Conservation (phyloP, 73 alveolate genomes). For the Effrenium voratum region DNA sequence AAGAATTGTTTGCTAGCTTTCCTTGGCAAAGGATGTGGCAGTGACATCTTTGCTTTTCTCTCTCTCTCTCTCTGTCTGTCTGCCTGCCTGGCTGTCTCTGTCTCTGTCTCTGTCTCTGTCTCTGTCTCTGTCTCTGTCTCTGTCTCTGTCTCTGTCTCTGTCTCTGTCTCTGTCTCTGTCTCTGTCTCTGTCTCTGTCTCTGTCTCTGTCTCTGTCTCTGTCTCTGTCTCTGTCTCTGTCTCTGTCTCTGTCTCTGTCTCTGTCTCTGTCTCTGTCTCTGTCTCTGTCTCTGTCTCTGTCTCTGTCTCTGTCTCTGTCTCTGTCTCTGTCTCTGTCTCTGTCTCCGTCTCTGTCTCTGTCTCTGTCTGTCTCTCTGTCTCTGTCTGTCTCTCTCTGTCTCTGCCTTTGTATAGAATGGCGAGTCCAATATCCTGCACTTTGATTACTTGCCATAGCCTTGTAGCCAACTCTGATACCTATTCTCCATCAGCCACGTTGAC, state of each 20-base stretch:
- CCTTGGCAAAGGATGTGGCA: no score
- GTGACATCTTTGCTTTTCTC: not conserved
- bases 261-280: not conserved
- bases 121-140: not conserved
- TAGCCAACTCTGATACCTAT: no score
- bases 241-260: not conserved
- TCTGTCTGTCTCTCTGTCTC: not conserved
- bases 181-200: not conserved
- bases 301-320: not conserved
- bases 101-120: not conserved
- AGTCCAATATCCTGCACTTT: not conserved
- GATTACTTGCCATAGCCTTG: no score
- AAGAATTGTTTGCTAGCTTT: no score
- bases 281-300: not conserved
- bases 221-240: not conserved
- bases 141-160: not conserved
- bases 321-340: not conserved
- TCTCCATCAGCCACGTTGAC: no score
- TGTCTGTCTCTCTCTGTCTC: not conserved
- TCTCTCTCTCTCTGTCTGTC: not conserved
- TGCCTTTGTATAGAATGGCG: not conserved
- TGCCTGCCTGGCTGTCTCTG: not conserved
- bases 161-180: not conserved
- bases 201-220: not conserved
- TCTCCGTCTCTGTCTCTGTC: not conserved